Base-by-base conservation (phyloP, 176 grass and related monocot species). In the Chloris gayana region DNA sequence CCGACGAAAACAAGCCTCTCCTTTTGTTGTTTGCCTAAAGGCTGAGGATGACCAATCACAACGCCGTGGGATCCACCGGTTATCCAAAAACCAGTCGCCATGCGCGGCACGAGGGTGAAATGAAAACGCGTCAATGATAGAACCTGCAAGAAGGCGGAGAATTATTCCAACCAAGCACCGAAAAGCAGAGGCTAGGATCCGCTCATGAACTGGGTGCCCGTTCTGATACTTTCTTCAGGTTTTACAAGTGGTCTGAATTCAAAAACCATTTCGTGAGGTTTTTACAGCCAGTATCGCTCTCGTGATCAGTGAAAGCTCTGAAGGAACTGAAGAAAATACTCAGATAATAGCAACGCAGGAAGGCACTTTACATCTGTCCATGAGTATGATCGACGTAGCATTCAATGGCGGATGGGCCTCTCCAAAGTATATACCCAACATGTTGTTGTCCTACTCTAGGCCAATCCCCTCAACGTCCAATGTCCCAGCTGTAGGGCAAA, bases 381-480 rank as follows among this genome's bases (percentile, higher is more conserved):
- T 41, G 77, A 30, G 77, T 69, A 57, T 56, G 77, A 80, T 41
- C 76, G 26, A 79, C 37, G 76, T 13, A 14, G 25, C 76, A 76
- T 77, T 63, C 24, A 72, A 70, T 64, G 32, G n/a, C 24, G 30
- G 59, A 78, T 79, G 45, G 24, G 31, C 44, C 39, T 70, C 29
- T 14, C 39, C 17, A 25, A 67, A 50, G 22, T 7, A 13, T 2
- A 21, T n/a, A n/a, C n/a, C n/a, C n/a, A n/a, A n/a, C n/a, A n/a
- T n/a, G n/a, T n/a, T n/a, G n/a, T n/a, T n/a, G 21, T n/a, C n/a
- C n/a, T 8, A 27, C 30, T 70, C 18, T 6, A 22, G 21, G 14
- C 58, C 24, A 60, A 39, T 47, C 30, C 64, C 37, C 42, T 51
- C 62, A 54, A 33, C 44, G 14, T 67, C 64, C 32, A 57, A 19